These are phyloP conservation scores for Moesziomyces globuligerus DNA, from an alignment of 1,284 basidiomycete species.

Conservation along the genomic window DNA sequence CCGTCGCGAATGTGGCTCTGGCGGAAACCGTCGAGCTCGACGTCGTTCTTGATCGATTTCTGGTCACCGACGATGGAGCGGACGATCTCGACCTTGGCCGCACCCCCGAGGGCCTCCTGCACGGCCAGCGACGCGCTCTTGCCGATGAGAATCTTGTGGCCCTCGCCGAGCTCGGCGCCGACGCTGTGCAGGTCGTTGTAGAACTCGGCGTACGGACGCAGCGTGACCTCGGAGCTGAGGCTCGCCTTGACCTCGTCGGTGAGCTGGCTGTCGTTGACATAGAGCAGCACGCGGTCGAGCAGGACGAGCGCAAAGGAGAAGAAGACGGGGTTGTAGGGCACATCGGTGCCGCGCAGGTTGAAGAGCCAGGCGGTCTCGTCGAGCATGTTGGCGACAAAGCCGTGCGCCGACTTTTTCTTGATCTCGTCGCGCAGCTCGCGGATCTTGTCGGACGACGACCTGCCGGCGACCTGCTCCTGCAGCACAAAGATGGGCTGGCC, in stretches of 20 bases:
- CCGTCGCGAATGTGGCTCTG: slow-evolving; percentile 90
- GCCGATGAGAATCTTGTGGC: slow-evolving; percentile 58
- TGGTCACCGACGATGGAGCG: slow-evolving; percentile 77
- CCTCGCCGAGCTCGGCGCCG: slow-evolving; percentile 33
- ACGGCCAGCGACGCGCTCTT: slow-evolving; percentile 63
- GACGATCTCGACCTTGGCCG: slow-evolving; percentile 47
- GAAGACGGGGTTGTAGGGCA: slow-evolving; percentile 91
- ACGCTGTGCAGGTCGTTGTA: slow-evolving; percentile 58
- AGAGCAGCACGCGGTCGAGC: slow-evolving; percentile 75
- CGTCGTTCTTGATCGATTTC: slow-evolving; percentile 88
- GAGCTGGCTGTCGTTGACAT: slow-evolving; percentile 77
- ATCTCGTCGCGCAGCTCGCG: slow-evolving; percentile 57
- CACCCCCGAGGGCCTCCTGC: slow-evolving; percentile 63
- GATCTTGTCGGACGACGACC: slow-evolving; percentile 51
- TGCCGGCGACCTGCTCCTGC: slow-evolving; percentile 76
- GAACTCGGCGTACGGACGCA: slow-evolving; percentile 75
- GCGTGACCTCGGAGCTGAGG: slow-evolving; percentile 73
- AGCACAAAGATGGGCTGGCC: slow-evolving; percentile 78
- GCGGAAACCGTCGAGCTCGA: slow-evolving; percentile 89
- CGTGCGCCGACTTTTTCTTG: slow-evolving; percentile 50
- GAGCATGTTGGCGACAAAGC: slow-evolving; percentile 64
- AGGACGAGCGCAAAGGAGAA: slow-evolving; percentile 89
- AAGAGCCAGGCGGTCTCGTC: slow-evolving; percentile 76
- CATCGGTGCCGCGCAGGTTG: slow-evolving; percentile 91
- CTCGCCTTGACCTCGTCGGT: slow-evolving; percentile 73